phyloP scores from a whole-genome alignment of 2,329 filamentous ascomycete species.

The Orbilia blumenaviensis region DNA sequence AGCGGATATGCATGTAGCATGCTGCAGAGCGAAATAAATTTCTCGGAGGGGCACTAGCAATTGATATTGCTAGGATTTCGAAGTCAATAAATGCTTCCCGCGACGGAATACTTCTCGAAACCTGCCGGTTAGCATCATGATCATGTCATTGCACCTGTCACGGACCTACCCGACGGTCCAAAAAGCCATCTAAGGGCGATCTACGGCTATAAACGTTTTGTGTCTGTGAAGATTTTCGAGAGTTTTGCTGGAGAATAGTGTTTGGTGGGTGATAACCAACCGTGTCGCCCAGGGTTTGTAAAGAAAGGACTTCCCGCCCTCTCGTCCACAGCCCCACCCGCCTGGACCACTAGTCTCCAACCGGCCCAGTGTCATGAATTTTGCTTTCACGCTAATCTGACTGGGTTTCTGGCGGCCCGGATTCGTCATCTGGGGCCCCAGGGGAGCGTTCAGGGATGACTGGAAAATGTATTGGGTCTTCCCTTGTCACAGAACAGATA shows the following conservation, averaged over 20 bases:
- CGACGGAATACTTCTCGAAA: constrained; percentile 31
- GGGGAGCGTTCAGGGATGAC: constrained; percentile 3
- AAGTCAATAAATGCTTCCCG: not conserved
- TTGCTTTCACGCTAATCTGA: constrained; percentile 15
- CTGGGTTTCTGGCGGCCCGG: constrained; percentile 34
- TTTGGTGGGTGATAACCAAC: constrained; percentile 17
- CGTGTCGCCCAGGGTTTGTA: constrained; percentile 18
- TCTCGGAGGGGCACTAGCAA: constrained; percentile 25
- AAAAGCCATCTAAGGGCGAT: constrained; percentile 7
- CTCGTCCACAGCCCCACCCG: constrained; percentile 36
- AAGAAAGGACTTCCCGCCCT: constrained; percentile 30
- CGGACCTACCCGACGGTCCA: not conserved
- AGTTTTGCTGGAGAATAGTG: not conserved
- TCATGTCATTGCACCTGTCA: constrained; percentile 24
- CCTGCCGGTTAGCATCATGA: constrained; percentile 14
- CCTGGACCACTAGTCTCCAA: constrained; percentile 18
- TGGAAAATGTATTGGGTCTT: not conserved
- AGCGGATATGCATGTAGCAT: not conserved
- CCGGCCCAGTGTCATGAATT: constrained; percentile 21
- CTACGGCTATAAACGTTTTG: not conserved
- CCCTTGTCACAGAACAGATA: not conserved
- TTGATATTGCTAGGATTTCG: not conserved
- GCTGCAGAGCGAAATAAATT: not conserved
- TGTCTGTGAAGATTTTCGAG: not conserved
- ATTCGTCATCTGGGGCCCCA: constrained; percentile 43